phyloP scores from a whole-genome alignment of 495 filamentous ascomycete species.

The Aspergillus asperescens region DNA sequence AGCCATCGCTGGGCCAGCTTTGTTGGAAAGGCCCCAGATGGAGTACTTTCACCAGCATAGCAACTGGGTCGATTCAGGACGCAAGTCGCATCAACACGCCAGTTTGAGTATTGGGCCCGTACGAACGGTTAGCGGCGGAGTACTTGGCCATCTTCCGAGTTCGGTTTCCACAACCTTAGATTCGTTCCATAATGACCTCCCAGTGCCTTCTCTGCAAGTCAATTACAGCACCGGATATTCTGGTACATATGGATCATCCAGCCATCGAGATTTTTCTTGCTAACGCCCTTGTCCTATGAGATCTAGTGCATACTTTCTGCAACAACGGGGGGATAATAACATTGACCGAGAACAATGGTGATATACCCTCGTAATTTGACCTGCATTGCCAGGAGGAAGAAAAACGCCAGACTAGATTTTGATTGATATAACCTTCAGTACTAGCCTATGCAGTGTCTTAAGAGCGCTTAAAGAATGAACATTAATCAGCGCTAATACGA shows the following conservation, averaged over 20 bases:
- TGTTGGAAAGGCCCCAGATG: conserved; percentile 29
- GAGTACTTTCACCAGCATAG: conserved; percentile 32
- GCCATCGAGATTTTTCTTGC: conserved; percentile 26
- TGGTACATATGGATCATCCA: conserved; percentile 24
- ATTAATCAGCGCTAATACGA: background rate
- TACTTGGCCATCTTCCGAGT: conserved; percentile 24
- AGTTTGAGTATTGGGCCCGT: conserved; percentile 18
- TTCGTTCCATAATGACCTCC: conserved; percentile 29
- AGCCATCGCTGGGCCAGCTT: conserved; percentile 21
- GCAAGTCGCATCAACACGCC: conserved; percentile 21
- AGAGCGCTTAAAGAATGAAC: background rate
- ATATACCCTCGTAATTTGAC: background rate
- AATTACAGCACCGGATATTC: conserved; percentile 32
- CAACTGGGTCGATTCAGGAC: conserved; percentile 9
- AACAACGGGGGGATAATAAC: background rate
- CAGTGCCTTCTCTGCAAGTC: conserved; percentile 31
- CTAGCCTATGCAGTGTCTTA: background rate
- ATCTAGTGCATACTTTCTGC: background rate
- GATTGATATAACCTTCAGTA: background rate
- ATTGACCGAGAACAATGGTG: background rate
- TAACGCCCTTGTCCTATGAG: background rate
- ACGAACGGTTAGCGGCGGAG: conserved; percentile 24
- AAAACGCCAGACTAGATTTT: background rate
- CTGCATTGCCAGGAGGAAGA: background rate
- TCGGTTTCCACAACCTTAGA: conserved; percentile 30